These are phyloP conservation scores for Buxus sempervirens DNA, from an alignment of 164 flowering plant genomes.

Conservation along the genomic window DNA sequence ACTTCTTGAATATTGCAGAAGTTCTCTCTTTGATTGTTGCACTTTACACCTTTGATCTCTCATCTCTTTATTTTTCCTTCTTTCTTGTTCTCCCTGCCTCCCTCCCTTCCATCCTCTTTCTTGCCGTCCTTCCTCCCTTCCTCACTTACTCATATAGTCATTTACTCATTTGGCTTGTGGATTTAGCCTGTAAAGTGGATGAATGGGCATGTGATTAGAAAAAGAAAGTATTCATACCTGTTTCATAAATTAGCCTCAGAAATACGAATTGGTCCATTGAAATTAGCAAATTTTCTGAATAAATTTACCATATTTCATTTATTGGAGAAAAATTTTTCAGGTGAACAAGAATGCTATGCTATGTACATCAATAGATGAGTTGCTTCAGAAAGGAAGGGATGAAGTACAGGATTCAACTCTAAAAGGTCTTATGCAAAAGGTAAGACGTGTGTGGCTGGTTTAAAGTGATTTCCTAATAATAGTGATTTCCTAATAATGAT, in stretches of 20 bases:
- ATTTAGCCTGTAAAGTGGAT: too few relatives aligned
- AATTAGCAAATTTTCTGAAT: background rate
- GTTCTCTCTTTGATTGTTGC: too few relatives aligned
- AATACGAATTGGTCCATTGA: background rate
- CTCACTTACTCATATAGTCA: too few relatives aligned
- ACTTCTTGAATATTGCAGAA: too few relatives aligned
- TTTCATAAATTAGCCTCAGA: background rate
- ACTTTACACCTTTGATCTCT: too few relatives aligned
- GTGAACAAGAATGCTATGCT: conserved; percentile 74
- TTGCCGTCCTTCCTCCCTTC: too few relatives aligned
- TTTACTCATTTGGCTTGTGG: too few relatives aligned
- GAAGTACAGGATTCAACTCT: conserved; percentile 45
- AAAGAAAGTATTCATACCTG: background rate
- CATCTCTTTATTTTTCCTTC: too few relatives aligned
- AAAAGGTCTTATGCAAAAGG: conserved; percentile 57
- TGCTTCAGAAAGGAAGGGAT: conserved; percentile 60
- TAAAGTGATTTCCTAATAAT: background rate
- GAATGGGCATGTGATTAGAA: background rate
- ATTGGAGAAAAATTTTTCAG: conserved; percentile 34
- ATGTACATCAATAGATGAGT: conserved; percentile 71
- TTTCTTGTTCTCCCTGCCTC: too few relatives aligned
- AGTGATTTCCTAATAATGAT: background rate
- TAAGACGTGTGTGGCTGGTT: conserved; percentile 19
- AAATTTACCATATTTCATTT: background rate
- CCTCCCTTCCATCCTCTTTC: too few relatives aligned